These are phyloP conservation scores for Silene latifolia DNA, from an alignment of 148 eudicot species.

Conservation along the genomic window DNA sequence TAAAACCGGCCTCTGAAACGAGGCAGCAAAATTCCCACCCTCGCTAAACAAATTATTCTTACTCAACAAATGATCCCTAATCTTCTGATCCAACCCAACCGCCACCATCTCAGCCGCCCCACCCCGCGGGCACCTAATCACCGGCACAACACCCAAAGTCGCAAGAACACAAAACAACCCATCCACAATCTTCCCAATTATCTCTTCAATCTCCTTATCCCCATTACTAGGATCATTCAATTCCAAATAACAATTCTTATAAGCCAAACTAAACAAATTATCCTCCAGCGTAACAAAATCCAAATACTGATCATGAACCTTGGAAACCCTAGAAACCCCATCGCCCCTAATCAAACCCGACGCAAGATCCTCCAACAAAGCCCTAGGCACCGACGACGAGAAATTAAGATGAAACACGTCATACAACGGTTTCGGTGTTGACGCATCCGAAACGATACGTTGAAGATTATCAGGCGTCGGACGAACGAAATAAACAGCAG, in stretches of 20 bases:
- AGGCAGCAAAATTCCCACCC: slow-evolving; percentile 61
- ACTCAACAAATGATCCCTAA: slow-evolving; percentile 80
- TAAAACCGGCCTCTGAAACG: slow-evolving; percentile 83
- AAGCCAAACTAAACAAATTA: slow-evolving; percentile 68
- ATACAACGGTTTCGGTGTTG: slow-evolving; percentile 45
- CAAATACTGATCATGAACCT: slow-evolving; percentile 92
- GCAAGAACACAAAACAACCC: slow-evolving; percentile 91
- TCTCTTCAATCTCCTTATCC: slow-evolving; percentile 77
- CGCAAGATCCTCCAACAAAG: slow-evolving; percentile 79
- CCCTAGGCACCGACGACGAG: slow-evolving; percentile 75
- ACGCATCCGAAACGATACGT: slow-evolving; percentile 61
- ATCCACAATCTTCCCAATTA: slow-evolving; percentile 60
- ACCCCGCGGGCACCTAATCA: slow-evolving; percentile 84
- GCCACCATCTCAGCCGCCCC: slow-evolving; percentile 98
- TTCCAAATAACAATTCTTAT: slow-evolving; percentile 69
- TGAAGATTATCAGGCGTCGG: slow-evolving; percentile 55
- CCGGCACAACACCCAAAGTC: slow-evolving; percentile 81
- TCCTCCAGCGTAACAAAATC: slow-evolving; percentile 91
- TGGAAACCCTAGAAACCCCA: slow-evolving; percentile 57
- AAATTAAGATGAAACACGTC: slow-evolving; percentile 82
- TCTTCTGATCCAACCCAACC: slow-evolving; percentile 70
- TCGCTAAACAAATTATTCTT: slow-evolving; percentile 89
- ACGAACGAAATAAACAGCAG: slow-evolving; percentile 82
- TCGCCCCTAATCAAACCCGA: slow-evolving; percentile 45
- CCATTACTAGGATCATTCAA: slow-evolving; percentile 88